Percentiles rank a stretch among this genome's conserved stretches.
Evolutionary conservation across 257 asterid genomes (phyloP).

Genomic region (Jasminum sambac): DNA sequence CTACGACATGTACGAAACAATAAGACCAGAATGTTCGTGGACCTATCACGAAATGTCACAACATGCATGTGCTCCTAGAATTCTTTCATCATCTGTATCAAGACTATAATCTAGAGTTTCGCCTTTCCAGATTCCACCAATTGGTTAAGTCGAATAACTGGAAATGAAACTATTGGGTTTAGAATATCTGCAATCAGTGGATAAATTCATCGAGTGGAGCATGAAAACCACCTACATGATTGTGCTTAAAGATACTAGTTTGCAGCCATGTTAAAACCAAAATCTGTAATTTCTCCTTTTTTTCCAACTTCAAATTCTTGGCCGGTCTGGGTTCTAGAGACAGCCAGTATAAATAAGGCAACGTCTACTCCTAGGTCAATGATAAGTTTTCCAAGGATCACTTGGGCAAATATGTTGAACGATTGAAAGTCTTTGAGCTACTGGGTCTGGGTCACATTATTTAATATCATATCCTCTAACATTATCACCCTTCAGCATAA

Average conservation of each 20-base stretch:
- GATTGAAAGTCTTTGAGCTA: background rate
- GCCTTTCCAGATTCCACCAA: background rate
- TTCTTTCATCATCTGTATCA: background rate
- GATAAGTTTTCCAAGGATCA: slow-evolving; percentile 6
- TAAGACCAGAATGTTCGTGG: background rate
- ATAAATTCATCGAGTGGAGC: background rate
- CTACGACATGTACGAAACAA: background rate
- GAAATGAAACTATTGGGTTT: background rate
- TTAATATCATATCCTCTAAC: background rate
- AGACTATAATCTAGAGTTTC: background rate
- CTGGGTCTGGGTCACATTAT: background rate
- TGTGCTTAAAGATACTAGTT: background rate
- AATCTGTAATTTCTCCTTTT: background rate
- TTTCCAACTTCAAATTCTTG: background rate
- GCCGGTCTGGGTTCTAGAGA: slow-evolving; percentile 1
- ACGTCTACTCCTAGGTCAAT: background rate
- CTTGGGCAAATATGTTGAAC: slow-evolving; percentile 4
- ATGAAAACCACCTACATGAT: slow-evolving; percentile 6
- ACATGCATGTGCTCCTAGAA: background rate
- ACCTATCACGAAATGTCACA: background rate
- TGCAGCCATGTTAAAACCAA: slow-evolving; percentile 1
- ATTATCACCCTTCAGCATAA: background rate
- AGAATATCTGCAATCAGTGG: background rate
- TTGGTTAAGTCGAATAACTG: background rate
- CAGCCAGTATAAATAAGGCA: background rate